Evolutionary conservation across 768 basidiomycete genomes (phyloP).

Genomic region (Naematelia encephala): DNA sequence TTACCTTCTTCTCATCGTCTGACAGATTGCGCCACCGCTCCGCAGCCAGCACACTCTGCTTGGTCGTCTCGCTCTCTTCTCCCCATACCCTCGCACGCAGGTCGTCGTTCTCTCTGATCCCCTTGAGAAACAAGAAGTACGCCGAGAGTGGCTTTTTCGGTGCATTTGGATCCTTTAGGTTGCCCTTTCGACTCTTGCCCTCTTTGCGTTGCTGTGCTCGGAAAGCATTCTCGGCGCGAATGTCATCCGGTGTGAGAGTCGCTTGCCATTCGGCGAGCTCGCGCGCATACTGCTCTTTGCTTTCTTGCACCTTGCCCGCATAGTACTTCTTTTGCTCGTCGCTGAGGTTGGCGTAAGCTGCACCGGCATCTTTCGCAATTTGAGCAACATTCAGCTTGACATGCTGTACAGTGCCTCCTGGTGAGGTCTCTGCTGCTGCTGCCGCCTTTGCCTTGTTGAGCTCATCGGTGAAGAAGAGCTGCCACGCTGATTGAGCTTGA

Average conservation of each 20-base stretch:
- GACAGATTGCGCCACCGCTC: slow-evolving; percentile 90
- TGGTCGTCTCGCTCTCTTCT: slow-evolving; percentile 87
- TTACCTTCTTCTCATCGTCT: slow-evolving; percentile 86
- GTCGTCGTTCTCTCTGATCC: slow-evolving; percentile 72
- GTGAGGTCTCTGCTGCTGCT: slow-evolving; percentile 26
- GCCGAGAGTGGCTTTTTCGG: slow-evolving; percentile 93
- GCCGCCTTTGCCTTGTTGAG: slow-evolving; percentile 61
- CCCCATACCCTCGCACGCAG: slow-evolving; percentile 80
- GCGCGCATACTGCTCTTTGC: slow-evolving; percentile 79
- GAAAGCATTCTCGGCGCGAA: slow-evolving; percentile 87
- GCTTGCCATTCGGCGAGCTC: slow-evolving; percentile 81
- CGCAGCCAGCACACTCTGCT: slow-evolving; percentile 89
- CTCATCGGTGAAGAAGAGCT: slow-evolving; percentile 93
- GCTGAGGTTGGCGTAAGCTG: slow-evolving; percentile 76
- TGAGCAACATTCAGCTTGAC: slow-evolving; percentile 91
- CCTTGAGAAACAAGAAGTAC: slow-evolving; percentile 91
- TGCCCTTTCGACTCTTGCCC: slow-evolving; percentile 86
- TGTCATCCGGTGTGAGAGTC: slow-evolving; percentile 85
- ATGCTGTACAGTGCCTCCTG: slow-evolving; percentile 40
- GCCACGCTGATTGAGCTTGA: slow-evolving; percentile 91
- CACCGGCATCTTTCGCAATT: slow-evolving; percentile 89
- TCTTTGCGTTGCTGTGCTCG: slow-evolving; percentile 88
- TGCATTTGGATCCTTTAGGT: slow-evolving; percentile 94
- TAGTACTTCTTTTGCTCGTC: slow-evolving; percentile 80
- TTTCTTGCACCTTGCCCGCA: slow-evolving; percentile 74